These are phyloP conservation scores for Aspergillus sp. DNA, from an alignment of 2,329 filamentous ascomycete genomes.

Conservation along the genomic window DNA sequence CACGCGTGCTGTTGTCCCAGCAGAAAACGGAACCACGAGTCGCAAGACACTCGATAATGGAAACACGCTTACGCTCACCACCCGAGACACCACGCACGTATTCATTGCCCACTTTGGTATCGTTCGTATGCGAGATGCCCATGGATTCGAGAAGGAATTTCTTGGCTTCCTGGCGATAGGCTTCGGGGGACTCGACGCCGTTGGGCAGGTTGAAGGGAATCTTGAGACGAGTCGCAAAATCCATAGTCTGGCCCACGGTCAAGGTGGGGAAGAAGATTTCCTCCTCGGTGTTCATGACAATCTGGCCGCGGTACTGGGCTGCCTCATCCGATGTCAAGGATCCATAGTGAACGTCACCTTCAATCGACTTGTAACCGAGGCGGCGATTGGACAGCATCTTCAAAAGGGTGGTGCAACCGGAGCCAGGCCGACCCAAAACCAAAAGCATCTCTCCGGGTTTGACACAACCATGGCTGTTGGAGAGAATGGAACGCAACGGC, in stretches of 20 bases:
- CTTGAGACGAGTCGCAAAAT: slow-evolving; percentile 60
- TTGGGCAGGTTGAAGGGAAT: slow-evolving; percentile 53
- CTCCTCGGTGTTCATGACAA: slow-evolving; percentile 58
- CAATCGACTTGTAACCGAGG: slow-evolving; percentile 58
- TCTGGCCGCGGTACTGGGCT: slow-evolving; percentile 56
- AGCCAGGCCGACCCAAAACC: slow-evolving; percentile 67
- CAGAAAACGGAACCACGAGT: slow-evolving; percentile 61
- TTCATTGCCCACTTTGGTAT: slow-evolving; percentile 69
- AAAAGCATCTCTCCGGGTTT: slow-evolving; percentile 73
- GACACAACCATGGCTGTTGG: slow-evolving; percentile 67
- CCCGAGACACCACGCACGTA: slow-evolving; percentile 67
- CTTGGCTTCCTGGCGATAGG: slow-evolving; percentile 50
- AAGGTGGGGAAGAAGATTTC: slow-evolving; percentile 55
- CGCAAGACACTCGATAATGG: slow-evolving; percentile 65
- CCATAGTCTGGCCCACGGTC: slow-evolving; percentile 55
- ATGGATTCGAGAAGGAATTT: slow-evolving; percentile 61
- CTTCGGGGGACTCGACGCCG: slow-evolving; percentile 46
- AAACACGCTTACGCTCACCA: slow-evolving; percentile 69
- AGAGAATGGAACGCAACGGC: slow-evolving; percentile 64
- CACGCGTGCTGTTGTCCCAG: slow-evolving; percentile 69
- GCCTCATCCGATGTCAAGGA: slow-evolving; percentile 46
- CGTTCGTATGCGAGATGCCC: slow-evolving; percentile 59
- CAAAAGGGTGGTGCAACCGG: slow-evolving; percentile 70
- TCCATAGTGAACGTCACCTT: slow-evolving; percentile 62
- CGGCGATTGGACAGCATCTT: slow-evolving; percentile 69